These are phyloP conservation scores for Paraphysoderma sedebokerense DNA, from an alignment of 371 early-diverging fungal species.

Conservation along the genomic window DNA sequence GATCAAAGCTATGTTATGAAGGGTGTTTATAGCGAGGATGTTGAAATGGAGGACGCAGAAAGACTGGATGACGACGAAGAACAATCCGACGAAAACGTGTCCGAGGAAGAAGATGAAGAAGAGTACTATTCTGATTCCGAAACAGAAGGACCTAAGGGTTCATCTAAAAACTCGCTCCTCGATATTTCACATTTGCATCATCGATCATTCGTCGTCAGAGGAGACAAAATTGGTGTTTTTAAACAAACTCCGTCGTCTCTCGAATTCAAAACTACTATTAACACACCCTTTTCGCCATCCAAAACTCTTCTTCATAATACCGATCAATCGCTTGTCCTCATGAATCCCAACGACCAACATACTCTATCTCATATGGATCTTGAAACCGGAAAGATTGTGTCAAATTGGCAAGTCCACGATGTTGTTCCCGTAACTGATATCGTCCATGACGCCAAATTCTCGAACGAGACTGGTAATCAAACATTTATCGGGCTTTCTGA, in stretches of 20 bases:
- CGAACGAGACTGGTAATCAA: conserved; percentile 45
- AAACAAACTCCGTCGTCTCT: conserved; percentile 44
- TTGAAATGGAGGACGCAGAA: conserved; percentile 22
- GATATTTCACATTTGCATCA: conserved; percentile 44
- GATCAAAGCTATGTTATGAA: conserved; percentile 44
- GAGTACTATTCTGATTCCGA: conserved; percentile 7
- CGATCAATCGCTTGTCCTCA: conserved; percentile 53
- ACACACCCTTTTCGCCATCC: conserved; percentile 26
- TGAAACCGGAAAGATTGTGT: conserved; percentile 76
- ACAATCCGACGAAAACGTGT: conserved; percentile 5
- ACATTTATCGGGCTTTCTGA: conserved; percentile 67
- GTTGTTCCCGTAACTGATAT: conserved; percentile 39
- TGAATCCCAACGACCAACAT: conserved; percentile 39
- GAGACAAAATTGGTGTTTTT: conserved; percentile 68
- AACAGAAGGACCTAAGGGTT: conserved; percentile 24
- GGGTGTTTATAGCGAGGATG: conserved; percentile 46
- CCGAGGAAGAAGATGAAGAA: conserved; percentile 9
- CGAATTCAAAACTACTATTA: conserved; percentile 48
- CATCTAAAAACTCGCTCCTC: conserved; percentile 52
- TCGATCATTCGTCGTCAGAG: conserved; percentile 72
- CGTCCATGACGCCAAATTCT: conserved; percentile 54
- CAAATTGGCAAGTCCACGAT: conserved; percentile 64
- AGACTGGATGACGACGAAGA: conserved; percentile 8
- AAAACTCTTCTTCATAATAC: conserved; percentile 62
- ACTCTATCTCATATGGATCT: conserved; percentile 76